phyloP scores from a whole-genome alignment of 768 basidiomycete species.

The Boletus speciosus region DNA sequence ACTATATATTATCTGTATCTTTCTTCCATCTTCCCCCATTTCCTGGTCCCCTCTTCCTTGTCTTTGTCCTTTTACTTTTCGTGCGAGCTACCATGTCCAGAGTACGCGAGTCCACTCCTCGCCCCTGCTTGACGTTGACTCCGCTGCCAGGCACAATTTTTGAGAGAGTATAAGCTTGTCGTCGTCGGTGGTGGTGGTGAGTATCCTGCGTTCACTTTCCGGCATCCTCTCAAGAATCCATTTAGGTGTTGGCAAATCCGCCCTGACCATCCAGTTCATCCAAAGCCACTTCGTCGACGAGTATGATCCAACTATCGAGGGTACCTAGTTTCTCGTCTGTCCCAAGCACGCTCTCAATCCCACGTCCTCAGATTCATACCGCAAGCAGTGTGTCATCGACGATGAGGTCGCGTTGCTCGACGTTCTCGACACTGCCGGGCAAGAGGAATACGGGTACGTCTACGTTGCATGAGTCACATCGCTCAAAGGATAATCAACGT shows the following conservation, averaged over 20 bases:
- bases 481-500: slow-evolving; percentile 1
- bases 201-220: slow-evolving; percentile 35
- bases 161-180: slow-evolving; percentile 97
- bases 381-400: slow-evolving; percentile 96
- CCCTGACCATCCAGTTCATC: slow-evolving; percentile 96
- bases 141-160: slow-evolving; percentile 66
- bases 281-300: slow-evolving; percentile 93
- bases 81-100: slow-evolving; percentile 28
- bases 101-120: slow-evolving; percentile 11
- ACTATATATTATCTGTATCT: slow-evolving; percentile 8
- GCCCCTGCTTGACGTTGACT: not conserved
- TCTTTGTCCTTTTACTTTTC: not conserved
- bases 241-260: slow-evolving; percentile 68
- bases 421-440: slow-evolving; percentile 95
- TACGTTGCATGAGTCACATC: not conserved
- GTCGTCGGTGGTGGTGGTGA: slow-evolving; percentile 97
- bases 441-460: slow-evolving; percentile 94
- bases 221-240: not conserved
- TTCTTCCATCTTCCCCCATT: not conserved
- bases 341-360: not conserved
- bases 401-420: slow-evolving; percentile 98
- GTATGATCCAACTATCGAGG: slow-evolving; percentile 94
- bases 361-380: slow-evolving; percentile 73
- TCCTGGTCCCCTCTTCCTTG: not conserved
- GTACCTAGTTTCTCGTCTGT: slow-evolving; percentile 34